A percentile compares a stretch with the other conserved stretches of the same genome.
phyloP scores from a whole-genome alignment of 1,139 yeast species.

The Yamadazyma atlantica region DNA sequence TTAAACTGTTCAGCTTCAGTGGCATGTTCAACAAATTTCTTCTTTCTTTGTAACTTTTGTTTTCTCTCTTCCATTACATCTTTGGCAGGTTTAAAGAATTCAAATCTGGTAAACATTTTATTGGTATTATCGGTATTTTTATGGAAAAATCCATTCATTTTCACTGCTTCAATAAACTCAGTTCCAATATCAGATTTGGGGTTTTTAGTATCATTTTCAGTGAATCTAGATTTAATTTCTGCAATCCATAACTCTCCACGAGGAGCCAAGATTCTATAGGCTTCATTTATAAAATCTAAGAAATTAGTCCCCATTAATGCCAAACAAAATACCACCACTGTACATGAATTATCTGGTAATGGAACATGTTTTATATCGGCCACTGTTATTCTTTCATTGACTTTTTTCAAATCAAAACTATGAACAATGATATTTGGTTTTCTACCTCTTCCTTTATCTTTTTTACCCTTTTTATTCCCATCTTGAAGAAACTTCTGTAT shows the following conservation, averaged over 20 bases:
- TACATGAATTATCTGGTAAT: slow-evolving; percentile 69
- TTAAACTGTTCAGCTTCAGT: slow-evolving; percentile 59
- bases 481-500: slow-evolving; percentile 50
- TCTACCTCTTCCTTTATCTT: slow-evolving; percentile 23
- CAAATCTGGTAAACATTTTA: slow-evolving; percentile 93
- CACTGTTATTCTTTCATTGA: slow-evolving; percentile 85
- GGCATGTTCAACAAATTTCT: slow-evolving; percentile 72
- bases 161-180: slow-evolving; percentile 77
- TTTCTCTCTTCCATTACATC: slow-evolving; percentile 67
- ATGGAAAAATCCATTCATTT: slow-evolving; percentile 81
- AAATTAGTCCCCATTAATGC: slow-evolving; percentile 98
- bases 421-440: slow-evolving; percentile 58
- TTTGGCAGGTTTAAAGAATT: slow-evolving; percentile 82
- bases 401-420: slow-evolving; percentile 87
- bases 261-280: slow-evolving; percentile 81
- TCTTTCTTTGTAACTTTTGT: slow-evolving; percentile 61
- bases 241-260: slow-evolving; percentile 97
- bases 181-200: slow-evolving; percentile 50
- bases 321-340: slow-evolving; percentile 85
- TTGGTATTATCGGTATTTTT: slow-evolving; percentile 83
- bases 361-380: slow-evolving; percentile 95
- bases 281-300: slow-evolving; percentile 87
- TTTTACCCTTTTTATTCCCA: slow-evolving; percentile 30
- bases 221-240: slow-evolving; percentile 89
- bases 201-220: slow-evolving; percentile 42